Conservation (phyloP, 805 yeast species). For the Ogataea salicorniae region DNA sequence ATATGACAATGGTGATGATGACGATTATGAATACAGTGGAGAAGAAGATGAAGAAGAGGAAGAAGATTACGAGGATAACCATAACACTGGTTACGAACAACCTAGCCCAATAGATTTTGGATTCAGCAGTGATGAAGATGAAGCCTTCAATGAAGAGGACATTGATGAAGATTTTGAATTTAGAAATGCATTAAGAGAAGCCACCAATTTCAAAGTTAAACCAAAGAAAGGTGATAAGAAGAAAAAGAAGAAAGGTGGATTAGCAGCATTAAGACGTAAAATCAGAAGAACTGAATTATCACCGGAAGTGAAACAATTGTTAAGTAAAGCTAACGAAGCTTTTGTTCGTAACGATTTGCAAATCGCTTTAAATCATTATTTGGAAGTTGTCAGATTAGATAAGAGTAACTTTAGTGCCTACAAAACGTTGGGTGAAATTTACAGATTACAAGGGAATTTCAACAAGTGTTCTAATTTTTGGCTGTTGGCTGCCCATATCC, state of each 20-base stretch:
- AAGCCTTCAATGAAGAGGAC: slow-evolving; percentile 27
- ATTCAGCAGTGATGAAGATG: slow-evolving; percentile 29
- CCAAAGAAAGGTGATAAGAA: slow-evolving; percentile 31
- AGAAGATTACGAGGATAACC: slow-evolving; percentile 24
- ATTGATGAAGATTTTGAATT: slow-evolving; percentile 43
- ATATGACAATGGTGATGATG: slow-evolving; percentile 19
- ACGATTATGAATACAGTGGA: slow-evolving; percentile 11
- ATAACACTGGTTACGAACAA: slow-evolving; percentile 15
- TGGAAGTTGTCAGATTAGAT: slow-evolving; percentile 72
- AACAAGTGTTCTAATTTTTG: slow-evolving; percentile 76
- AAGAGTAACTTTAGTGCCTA: slow-evolving; percentile 79
- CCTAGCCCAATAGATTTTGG: slow-evolving; percentile 23
- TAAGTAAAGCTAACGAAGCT: slow-evolving; percentile 75
- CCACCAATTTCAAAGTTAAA: slow-evolving; percentile 55
- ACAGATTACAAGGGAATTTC: slow-evolving; percentile 56
- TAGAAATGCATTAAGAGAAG: slow-evolving; percentile 61
- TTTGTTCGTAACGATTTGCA: slow-evolving; percentile 62
- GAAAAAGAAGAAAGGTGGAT: slow-evolving; percentile 32
- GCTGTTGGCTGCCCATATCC: slow-evolving; percentile 76
- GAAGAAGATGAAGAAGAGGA: slow-evolving; percentile 15
- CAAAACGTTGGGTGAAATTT: slow-evolving; percentile 82
- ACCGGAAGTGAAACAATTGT: slow-evolving; percentile 64
- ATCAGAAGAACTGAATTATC: slow-evolving; percentile 44
- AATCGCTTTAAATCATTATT: slow-evolving; percentile 53
- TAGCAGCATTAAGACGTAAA: slow-evolving; percentile 33